phyloP scores from a whole-genome alignment of 2,329 filamentous ascomycete species.

The Paracoccidioides brasiliensis region DNA sequence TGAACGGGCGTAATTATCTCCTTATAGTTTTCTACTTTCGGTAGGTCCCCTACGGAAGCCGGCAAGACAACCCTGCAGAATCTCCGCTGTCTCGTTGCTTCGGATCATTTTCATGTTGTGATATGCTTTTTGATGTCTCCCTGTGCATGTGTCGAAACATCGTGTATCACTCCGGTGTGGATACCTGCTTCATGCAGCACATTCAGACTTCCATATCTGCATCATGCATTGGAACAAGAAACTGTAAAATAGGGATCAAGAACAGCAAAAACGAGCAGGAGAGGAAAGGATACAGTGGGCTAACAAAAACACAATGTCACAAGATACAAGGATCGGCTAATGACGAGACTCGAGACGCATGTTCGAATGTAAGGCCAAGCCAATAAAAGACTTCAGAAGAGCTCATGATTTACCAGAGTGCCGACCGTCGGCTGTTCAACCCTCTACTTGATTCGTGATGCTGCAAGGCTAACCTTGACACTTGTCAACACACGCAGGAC shows the following conservation, averaged over 20 bases:
- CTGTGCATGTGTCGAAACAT: neutral
- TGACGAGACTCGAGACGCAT: neutral
- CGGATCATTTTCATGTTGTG: neutral
- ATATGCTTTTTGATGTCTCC: neutral
- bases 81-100: neutral
- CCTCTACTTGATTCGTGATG: neutral
- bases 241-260: neutral
- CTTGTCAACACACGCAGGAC: neutral
- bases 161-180: neutral
- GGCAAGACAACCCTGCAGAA: neutral
- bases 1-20: neutral
- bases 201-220: neutral
- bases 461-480: neutral
- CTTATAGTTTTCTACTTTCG: neutral
- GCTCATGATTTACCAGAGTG: neutral
- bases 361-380: neutral
- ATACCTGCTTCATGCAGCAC: neutral
- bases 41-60: conserved; percentile 3
- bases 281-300: neutral
- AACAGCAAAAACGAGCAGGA: neutral
- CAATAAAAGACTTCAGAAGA: neutral
- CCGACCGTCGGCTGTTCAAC: conserved; percentile 1
- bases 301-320: neutral
- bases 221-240: neutral
- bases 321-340: neutral